Evolutionary conservation across 2,329 filamentous ascomycete genomes (phyloP).

Genomic region (Aspergillus pseudoviridinutans): DNA sequence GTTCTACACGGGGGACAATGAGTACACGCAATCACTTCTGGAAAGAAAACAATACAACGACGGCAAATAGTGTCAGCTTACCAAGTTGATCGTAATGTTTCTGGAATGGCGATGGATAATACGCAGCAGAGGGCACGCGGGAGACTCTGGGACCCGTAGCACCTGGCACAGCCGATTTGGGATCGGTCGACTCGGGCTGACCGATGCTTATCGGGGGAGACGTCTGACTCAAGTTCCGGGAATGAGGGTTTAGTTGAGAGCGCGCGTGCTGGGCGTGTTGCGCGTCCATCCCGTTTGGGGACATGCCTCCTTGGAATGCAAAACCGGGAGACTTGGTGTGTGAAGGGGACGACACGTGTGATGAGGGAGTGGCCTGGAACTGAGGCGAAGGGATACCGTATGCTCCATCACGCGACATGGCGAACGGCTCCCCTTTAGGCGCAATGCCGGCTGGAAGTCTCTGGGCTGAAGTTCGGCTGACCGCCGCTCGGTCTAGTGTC

Average conservation of each 20-base stretch:
- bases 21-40: slow-evolving; percentile 61
- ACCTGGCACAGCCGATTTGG: slow-evolving; percentile 31
- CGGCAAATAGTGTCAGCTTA: slow-evolving; percentile 61
- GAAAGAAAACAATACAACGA: slow-evolving; percentile 38
- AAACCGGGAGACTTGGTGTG: slow-evolving; percentile 61
- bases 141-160: slow-evolving; percentile 23
- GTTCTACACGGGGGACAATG: slow-evolving; percentile 66
- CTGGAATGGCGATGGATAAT: slow-evolving; percentile 84
- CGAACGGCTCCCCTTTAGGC: slow-evolving; percentile 56
- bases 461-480: slow-evolving; percentile 71
- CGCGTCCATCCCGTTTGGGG: slow-evolving; percentile 57
- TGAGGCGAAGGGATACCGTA: slow-evolving; percentile 60
- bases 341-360: slow-evolving; percentile 67
- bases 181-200: slow-evolving; percentile 34
- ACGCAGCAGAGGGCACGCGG: slow-evolving; percentile 49
- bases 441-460: slow-evolving; percentile 70
- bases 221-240: slow-evolving; percentile 31
- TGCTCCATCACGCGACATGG: slow-evolving; percentile 45
- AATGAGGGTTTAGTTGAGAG: slow-evolving; percentile 43
- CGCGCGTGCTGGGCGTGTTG: slow-evolving; percentile 45
- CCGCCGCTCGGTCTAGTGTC: slow-evolving; percentile 73
- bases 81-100: slow-evolving; percentile 94
- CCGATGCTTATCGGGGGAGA: slow-evolving; percentile 33
- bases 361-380: slow-evolving; percentile 76
- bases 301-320: slow-evolving; percentile 57